Evolutionary conservation across 2,329 filamentous ascomycete genomes (phyloP).

Genomic region (Colletotrichum paranaense): DNA sequence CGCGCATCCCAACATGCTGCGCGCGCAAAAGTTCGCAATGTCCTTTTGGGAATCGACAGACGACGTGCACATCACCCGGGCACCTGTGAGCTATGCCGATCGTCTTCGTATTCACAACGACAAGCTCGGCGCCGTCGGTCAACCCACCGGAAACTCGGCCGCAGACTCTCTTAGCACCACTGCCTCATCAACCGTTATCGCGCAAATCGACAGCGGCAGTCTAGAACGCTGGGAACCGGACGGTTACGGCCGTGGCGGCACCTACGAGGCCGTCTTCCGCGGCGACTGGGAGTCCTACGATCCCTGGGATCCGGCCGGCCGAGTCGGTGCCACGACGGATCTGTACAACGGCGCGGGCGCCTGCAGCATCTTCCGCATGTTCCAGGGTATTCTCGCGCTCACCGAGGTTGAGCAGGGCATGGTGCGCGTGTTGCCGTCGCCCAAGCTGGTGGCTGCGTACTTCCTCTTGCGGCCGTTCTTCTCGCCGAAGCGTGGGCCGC

Average conservation of each 20-base stretch:
- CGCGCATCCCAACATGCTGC: constrained; percentile 52
- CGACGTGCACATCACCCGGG: constrained; percentile 54
- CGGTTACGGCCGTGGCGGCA: constrained; percentile 67
- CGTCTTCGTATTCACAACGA: constrained; percentile 63
- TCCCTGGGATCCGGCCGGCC: constrained; percentile 76
- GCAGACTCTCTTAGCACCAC: constrained; percentile 57
- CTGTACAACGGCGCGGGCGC: constrained; percentile 79
- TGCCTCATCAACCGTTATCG: constrained; percentile 61
- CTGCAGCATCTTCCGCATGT: constrained; percentile 81
- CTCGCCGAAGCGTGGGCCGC: constrained; percentile 46
- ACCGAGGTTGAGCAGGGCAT: constrained; percentile 61
- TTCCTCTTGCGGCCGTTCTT: constrained; percentile 61
- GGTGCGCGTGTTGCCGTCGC: constrained; percentile 59
- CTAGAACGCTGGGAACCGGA: constrained; percentile 75
- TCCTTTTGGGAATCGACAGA: constrained; percentile 63
- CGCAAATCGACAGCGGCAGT: constrained; percentile 73
- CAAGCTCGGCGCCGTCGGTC: constrained; percentile 35
- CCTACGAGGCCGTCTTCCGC: constrained; percentile 74
- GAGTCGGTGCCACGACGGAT: constrained; percentile 73
- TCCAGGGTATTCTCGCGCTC: constrained; percentile 81
- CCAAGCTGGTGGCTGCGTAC: constrained; percentile 60
- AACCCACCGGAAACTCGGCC: constrained; percentile 47
- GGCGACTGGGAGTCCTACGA: constrained; percentile 82
- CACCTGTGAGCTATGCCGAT: constrained; percentile 71
- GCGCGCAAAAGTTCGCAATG: constrained; percentile 60